Conservation (phyloP, 1,284 basidiomycete species). For the Austroboletus niveus region DNA sequence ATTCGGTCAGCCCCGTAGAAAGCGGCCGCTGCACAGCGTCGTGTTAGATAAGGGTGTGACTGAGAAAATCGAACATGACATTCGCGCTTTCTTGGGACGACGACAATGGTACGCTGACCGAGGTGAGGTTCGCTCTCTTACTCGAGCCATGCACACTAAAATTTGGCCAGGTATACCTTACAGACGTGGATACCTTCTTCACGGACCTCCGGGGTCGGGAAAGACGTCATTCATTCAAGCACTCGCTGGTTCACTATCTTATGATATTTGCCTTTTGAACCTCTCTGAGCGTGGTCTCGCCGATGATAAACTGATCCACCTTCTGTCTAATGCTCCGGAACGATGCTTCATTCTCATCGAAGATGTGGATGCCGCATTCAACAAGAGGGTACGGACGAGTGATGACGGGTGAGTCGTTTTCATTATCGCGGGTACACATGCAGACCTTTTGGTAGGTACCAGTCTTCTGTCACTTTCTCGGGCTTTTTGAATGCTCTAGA, state of each 20-base stretch:
- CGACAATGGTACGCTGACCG: slow-evolving; percentile 96
- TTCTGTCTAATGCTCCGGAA: slow-evolving; percentile 92
- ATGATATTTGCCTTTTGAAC: slow-evolving; percentile 97
- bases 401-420: slow-evolving; percentile 74
- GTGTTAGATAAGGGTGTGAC: slow-evolving; percentile 81
- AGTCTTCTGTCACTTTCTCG: slow-evolving; percentile 95
- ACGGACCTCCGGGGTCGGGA: slow-evolving; percentile 96
- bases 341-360: slow-evolving; percentile 92
- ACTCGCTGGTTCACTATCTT: slow-evolving; percentile 86
- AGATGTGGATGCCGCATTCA: slow-evolving; percentile 98
- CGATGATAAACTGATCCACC: slow-evolving; percentile 95
- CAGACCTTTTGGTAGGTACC: slow-evolving; percentile 56
- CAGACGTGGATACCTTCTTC: slow-evolving; percentile 90
- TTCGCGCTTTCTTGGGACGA: slow-evolving; percentile 80
- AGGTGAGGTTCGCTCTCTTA: slow-evolving; percentile 50
- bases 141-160: slow-evolving; percentile 11
- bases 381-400: slow-evolving; percentile 82
- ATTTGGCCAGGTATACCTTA: slow-evolving; percentile 86
- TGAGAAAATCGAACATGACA: slow-evolving; percentile 78
- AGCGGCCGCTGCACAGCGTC: slow-evolving; percentile 89
- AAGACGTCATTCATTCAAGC: slow-evolving; percentile 99
- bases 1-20: slow-evolving; percentile 89
- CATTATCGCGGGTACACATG: slow-evolving; percentile 1
- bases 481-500: slow-evolving; percentile 97
- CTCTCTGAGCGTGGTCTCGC: slow-evolving; percentile 95